These are phyloP conservation scores for Coemansia sp. DNA, from an alignment of 192 early-diverging fungal genomes.

Conservation along the genomic window DNA sequence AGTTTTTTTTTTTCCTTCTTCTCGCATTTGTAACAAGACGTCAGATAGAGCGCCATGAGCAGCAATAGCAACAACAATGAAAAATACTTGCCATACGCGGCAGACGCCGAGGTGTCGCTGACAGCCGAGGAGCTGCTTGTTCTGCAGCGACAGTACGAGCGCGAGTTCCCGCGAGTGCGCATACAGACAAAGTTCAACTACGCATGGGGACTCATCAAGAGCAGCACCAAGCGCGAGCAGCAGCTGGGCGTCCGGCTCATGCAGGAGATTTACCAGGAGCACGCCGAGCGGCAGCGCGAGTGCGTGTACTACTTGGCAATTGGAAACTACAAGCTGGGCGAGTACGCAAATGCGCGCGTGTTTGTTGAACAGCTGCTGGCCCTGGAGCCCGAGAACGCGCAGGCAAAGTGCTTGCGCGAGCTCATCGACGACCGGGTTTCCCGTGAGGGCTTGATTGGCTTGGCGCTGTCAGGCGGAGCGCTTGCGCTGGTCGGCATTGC, in stretches of 20 bases:
- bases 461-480: slow-evolving; percentile 84
- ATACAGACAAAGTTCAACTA: slow-evolving; percentile 97
- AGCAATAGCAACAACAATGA: slow-evolving; percentile 14
- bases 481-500: slow-evolving; percentile 69
- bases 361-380: slow-evolving; percentile 83
- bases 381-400: slow-evolving; percentile 83
- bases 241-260: slow-evolving; percentile 74
- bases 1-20: slow-evolving; percentile 1
- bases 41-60: background rate
- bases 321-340: slow-evolving; percentile 90
- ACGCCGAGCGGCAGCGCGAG: slow-evolving; percentile 84
- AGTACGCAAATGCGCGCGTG: slow-evolving; percentile 80
- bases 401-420: slow-evolving; percentile 70
- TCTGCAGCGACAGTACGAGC: slow-evolving; percentile 70
- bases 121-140: slow-evolving; percentile 55
- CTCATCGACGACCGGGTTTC: slow-evolving; percentile 86
- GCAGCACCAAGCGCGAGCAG: slow-evolving; percentile 67
- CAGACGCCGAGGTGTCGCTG: slow-evolving; percentile 47
- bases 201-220: slow-evolving; percentile 90
- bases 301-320: slow-evolving; percentile 95
- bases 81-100: slow-evolving; percentile 38
- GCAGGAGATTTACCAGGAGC: slow-evolving; percentile 86
- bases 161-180: slow-evolving; percentile 67
- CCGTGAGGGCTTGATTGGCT: slow-evolving; percentile 83
- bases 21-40: background rate